phyloP scores from a whole-genome alignment of 257 asterid genomes.

The Solanum paucissectum region DNA sequence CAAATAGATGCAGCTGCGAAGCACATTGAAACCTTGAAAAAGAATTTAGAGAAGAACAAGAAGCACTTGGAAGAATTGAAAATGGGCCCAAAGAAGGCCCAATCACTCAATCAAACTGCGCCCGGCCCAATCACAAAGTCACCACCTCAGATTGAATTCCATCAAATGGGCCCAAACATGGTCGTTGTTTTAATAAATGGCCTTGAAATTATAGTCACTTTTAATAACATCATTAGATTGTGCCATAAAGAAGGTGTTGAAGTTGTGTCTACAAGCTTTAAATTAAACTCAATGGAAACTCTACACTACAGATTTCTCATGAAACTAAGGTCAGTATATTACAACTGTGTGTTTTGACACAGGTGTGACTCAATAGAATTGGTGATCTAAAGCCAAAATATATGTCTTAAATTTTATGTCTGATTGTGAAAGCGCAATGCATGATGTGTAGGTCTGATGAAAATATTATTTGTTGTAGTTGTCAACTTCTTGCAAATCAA shows the following conservation, averaged over 20 bases:
- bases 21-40: conserved; percentile 18
- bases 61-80: conserved; percentile 17
- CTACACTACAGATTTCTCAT: conserved; percentile 24
- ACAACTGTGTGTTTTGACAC: neutral
- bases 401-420: neutral
- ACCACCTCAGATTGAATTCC: conserved; percentile 24
- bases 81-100: neutral
- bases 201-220: conserved; percentile 13
- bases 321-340: conserved; percentile 18
- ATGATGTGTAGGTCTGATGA: neutral
- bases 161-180: conserved; percentile 32
- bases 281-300: conserved; percentile 25
- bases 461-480: neutral
- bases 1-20: conserved; percentile 33
- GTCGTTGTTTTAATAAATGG: conserved; percentile 16
- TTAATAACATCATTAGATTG: conserved; percentile 16
- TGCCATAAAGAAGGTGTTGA: conserved; percentile 24
- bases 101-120: neutral
- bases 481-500: neutral
- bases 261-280: conserved; percentile 27
- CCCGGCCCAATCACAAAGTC: neutral
- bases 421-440: neutral
- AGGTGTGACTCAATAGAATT: neutral
- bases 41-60: conserved; percentile 20
- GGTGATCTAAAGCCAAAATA: neutral